Evolutionary conservation across 768 basidiomycete genomes (phyloP).

Genomic region (Mycena metata): DNA sequence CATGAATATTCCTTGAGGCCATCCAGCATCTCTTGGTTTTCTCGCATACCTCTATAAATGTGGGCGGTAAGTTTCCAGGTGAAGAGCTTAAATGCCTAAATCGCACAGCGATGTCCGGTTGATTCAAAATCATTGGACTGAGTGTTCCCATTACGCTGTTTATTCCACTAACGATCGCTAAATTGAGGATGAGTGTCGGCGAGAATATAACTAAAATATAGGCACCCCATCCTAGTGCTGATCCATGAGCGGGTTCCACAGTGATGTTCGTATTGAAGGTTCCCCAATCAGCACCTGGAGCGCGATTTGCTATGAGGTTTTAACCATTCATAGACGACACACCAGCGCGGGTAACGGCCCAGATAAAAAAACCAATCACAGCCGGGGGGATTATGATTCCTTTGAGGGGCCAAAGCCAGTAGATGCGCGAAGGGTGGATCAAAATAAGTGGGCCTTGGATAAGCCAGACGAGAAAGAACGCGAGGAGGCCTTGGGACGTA

Average conservation of each 20-base stretch:
- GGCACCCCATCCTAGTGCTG: conserved; percentile 36
- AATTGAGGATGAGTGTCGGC: background rate
- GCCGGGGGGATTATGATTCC: conserved; percentile 34
- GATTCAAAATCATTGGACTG: conserved; percentile 34
- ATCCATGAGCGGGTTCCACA: conserved; percentile 25
- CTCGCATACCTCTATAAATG: conserved; percentile 36
- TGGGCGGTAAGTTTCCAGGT: too few relatives aligned
- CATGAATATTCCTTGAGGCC: conserved; percentile 40
- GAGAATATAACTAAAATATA: background rate
- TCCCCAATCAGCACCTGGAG: conserved; percentile 30
- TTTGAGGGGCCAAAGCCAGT: conserved; percentile 38
- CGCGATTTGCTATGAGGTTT: background rate
- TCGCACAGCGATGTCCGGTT: conserved; percentile 28
- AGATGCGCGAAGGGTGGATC: conserved; percentile 37
- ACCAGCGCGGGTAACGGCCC: conserved; percentile 38
- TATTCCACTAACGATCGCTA: conserved; percentile 31
- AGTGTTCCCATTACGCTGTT: conserved; percentile 39
- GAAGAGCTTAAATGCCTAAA: too few relatives aligned
- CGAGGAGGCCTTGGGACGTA: conserved; percentile 36
- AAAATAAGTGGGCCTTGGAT: conserved; percentile 37
- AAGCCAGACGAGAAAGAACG: conserved; percentile 40
- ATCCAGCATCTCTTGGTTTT: conserved; percentile 36
- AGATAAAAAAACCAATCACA: conserved; percentile 35
- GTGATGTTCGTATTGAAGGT: conserved; percentile 36
- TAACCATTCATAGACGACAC: background rate